Evolutionary conservation across 1,284 basidiomycete species (phyloP).

Genomic region (Boletus smithii): DNA sequence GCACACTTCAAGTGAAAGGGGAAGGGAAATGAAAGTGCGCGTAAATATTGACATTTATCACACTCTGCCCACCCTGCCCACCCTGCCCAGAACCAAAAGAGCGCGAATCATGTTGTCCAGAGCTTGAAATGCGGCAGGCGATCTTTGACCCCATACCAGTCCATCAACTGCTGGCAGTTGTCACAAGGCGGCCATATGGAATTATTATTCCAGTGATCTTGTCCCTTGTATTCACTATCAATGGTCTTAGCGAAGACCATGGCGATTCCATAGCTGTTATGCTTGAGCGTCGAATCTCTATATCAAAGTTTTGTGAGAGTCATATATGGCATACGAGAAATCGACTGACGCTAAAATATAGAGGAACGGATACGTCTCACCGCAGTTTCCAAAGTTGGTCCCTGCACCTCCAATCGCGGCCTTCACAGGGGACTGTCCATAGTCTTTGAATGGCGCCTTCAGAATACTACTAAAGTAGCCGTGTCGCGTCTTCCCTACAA

Average conservation of each 20-base stretch:
- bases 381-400: not conserved
- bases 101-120: not conserved
- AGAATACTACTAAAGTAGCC: not conserved
- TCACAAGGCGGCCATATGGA: not conserved
- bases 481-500: not conserved
- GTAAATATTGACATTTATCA: too few species aligned
- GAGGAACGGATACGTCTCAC: constrained; percentile 4
- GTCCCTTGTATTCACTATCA: not conserved
- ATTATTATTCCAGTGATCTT: not conserved
- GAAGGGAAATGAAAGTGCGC: too few species aligned
- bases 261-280: not conserved
- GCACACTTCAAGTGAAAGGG: too few species aligned
- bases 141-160: not conserved
- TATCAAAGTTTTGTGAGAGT: not conserved
- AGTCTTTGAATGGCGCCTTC: not conserved
- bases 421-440: not conserved
- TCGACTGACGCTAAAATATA: not conserved
- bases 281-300: not conserved
- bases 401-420: too few species aligned
- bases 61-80: too few species aligned
- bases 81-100: too few species aligned
- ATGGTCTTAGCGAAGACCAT: not conserved
- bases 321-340: not conserved
- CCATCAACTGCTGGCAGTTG: not conserved
- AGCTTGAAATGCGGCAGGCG: not conserved